phyloP scores from a whole-genome alignment of 2,329 filamentous ascomycete genomes.

The Colletotrichum cereale region DNA sequence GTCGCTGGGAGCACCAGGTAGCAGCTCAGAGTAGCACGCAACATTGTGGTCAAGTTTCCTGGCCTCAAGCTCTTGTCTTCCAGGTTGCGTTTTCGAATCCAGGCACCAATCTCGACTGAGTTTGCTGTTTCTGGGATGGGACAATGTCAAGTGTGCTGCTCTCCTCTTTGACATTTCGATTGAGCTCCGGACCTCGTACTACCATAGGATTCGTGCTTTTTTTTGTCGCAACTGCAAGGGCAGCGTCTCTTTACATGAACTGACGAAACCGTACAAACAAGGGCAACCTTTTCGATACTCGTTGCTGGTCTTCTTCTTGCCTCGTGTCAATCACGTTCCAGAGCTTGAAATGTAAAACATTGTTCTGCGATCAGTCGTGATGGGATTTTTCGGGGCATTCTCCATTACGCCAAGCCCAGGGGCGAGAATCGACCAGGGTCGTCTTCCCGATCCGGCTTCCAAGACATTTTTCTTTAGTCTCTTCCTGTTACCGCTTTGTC shows the following conservation, averaged over 20 bases:
- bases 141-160: not conserved
- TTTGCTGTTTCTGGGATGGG: not conserved
- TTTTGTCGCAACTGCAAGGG: not conserved
- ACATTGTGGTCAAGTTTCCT: not conserved
- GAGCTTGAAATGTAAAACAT: not conserved
- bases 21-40: not conserved
- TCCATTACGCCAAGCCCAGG: slow-evolving; percentile 12
- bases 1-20: too few relatives aligned
- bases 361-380: not conserved
- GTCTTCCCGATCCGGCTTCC: not conserved
- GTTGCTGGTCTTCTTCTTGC: not conserved
- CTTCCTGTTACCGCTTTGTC: not conserved
- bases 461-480: not conserved
- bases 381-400: slow-evolving; percentile 11
- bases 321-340: too few relatives aligned
- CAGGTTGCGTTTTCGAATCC: not conserved
- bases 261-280: not conserved
- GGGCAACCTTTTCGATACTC: not conserved
- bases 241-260: not conserved
- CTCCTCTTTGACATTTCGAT: not conserved
- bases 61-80: not conserved
- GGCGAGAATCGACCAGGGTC: slow-evolving; percentile 6
- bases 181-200: not conserved
- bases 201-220: not conserved
- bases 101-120: too few relatives aligned